Evolutionary conservation across 495 filamentous ascomycete species (phyloP).

Genomic region (Xanthoparmelia taractica): DNA sequence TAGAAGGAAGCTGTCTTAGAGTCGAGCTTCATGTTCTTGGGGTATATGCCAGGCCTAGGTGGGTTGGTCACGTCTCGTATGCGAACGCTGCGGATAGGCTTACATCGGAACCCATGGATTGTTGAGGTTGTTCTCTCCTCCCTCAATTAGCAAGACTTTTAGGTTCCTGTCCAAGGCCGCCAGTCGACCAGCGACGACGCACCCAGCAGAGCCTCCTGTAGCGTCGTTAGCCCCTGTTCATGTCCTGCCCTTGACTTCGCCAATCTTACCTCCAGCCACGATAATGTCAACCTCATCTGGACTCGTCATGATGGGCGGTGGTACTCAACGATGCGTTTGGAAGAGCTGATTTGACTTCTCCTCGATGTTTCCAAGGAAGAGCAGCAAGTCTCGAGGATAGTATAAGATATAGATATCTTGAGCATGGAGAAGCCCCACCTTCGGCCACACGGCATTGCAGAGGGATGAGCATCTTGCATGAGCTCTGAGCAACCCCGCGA

Average conservation of each 20-base stretch:
- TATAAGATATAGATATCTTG: not conserved
- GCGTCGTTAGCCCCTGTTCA: not conserved
- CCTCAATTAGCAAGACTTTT: conserved; percentile 71
- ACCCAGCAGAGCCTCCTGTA: conserved; percentile 54
- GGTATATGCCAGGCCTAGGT: conserved; percentile 63
- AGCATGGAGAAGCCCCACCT: conserved; percentile 1
- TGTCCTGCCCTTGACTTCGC: not conserved
- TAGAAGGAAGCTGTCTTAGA: conserved; percentile 85
- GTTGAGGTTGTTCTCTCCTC: conserved; percentile 71
- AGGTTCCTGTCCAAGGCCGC: conserved; percentile 77
- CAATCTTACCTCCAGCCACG: conserved; percentile 58
- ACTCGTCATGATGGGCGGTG: conserved; percentile 33
- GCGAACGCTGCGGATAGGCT: not conserved
- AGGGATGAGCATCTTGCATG: conserved; percentile 1
- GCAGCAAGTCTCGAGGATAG: not conserved
- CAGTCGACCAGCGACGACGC: conserved; percentile 70
- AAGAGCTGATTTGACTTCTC: not conserved
- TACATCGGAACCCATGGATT: conserved; percentile 54
- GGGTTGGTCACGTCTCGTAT: not conserved
- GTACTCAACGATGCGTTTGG: not conserved
- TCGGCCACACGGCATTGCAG: conserved; percentile 6
- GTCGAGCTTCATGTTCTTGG: conserved; percentile 73
- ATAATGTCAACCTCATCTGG: conserved; percentile 79
- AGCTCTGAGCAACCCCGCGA: conserved; percentile 4
- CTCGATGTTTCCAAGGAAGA: not conserved